Evolutionary conservation across 768 basidiomycete species (phyloP), one percentile per base, ranked within the genome.

Genomic region (Tricholoma sp.): DNA sequence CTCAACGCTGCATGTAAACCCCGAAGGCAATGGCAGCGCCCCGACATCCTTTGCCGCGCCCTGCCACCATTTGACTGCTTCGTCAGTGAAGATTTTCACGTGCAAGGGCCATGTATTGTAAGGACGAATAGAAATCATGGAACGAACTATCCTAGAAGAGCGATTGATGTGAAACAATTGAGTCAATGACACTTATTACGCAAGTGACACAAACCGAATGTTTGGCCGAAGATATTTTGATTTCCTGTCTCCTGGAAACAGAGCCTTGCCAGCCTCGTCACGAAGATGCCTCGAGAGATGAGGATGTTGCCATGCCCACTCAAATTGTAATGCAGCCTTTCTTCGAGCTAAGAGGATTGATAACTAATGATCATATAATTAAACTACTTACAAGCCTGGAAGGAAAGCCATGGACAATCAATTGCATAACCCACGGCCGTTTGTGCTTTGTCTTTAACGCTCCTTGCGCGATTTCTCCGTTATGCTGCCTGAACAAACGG

Each of bases 301-400:
- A 9, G 88, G 87, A 67, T 91, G 85, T 67, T 91, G 89, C 90
- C 90, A 93, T 27, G 86, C 84, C 88, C 88, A 91, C 72, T 91
- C 89, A 63, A 91, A 91, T 69, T 90, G 82, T 21, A 84, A 71
- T 10, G 91, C 90, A 1, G 88, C 80, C 68, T 90, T 69, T 45
- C 24, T 29, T 56, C 43, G 39, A 9, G 51, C 54, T 32, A 27
- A 22, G 32, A 32, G 29, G 8, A 31, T 34, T n/a, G 37, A 34
- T 21, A 10, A 4, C 31, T 27, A 47, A 47, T 21, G 45, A 10
- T 10, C 31, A 46, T 18, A 21, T 52, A 54, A 52, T 21, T 37
- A n/a, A 19, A 16, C 5, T 45, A 57, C 71, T 39, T 58, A 78
- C 79, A 45, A 80, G 69, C 67, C 82, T 84, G 56, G 86, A 89